Evolutionary conservation across 768 basidiomycete genomes (phyloP), one percentile per base, ranked within the genome.

Genomic region (Psilocybe tampanensis): DNA sequence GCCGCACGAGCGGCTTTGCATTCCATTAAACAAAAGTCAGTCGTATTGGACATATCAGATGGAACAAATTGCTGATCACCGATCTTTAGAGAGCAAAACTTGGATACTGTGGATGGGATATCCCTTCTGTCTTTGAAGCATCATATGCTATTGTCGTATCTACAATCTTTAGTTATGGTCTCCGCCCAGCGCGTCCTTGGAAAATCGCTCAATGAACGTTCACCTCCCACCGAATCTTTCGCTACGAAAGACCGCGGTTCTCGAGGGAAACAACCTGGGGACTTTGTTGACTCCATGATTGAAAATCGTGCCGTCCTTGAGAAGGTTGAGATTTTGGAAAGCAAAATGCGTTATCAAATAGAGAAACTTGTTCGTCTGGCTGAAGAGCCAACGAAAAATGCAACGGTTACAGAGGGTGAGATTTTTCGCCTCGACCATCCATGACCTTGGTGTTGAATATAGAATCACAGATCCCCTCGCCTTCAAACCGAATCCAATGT

Each of bases 271-370:
- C 77, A 72, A n/a, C 68, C 80, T 0, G 92, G 92, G 2, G 92
- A 95, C 69, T 65, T 92, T 6, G 86, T 94, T 7, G 89, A 92
- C 64, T 82, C 84, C 1, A 82, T 94, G 77, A 80, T 95, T 29
- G 86, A 96, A 66, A 80, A 82, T 18, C 85, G 94, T 12, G 76
- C 95, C 43, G 84, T 93, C 8, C 81, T 98, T 44, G 97, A 99
- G 68, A 98, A 97, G 74, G 80, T 90, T 47, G 88, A 89, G 57
- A 80, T 85, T 0, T 80, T 99, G 21, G 95, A 98, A 72, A 79
- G 80, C 52, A 87, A 91, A 66, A 90, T 99, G 82, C 85, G 83
- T 47, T 98, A 99, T 70, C 97, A 98, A 70, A 93, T 99, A 64
- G 94, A 98, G 63, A 98, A 98, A 69, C 83, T 99, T 17, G 83